Conservation (phyloP, 2,329 filamentous ascomycete genomes). For the Drechslerella dactyloides region DNA sequence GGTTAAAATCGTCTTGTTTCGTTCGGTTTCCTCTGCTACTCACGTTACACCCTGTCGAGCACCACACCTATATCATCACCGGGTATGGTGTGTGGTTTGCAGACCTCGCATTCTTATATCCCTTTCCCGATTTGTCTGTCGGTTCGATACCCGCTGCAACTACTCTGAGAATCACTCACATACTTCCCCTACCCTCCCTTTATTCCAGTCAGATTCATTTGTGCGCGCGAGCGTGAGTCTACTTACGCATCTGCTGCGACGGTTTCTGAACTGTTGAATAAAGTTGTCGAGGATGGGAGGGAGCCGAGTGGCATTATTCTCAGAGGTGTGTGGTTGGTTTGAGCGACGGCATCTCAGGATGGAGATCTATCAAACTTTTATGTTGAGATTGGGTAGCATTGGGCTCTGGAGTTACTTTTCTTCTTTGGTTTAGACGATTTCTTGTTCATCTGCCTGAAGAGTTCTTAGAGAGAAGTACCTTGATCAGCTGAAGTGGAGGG, state of each 20-base stretch:
- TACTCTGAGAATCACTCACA: constrained; percentile 17
- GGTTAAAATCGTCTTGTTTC: constrained; percentile 14
- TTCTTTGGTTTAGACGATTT: background rate
- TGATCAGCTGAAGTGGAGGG: constrained; percentile 1
- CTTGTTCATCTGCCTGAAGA: background rate
- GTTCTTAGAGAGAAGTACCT: background rate
- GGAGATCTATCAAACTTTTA: background rate
- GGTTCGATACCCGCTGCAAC: constrained; percentile 10
- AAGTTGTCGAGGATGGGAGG: constrained; percentile 34
- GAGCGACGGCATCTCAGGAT: background rate
- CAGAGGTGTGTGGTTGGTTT: constrained; percentile 3
- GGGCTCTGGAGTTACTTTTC: background rate
- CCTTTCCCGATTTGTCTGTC: constrained; percentile 19
- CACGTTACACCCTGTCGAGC: background rate
- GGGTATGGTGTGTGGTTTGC: constrained; percentile 38
- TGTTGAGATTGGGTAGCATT: background rate
- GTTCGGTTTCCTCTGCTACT: constrained; percentile 17
- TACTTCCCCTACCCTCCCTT: constrained; percentile 18
- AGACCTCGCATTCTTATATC: constrained; percentile 7
- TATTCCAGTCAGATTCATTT: constrained; percentile 45
- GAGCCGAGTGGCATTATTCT: background rate
- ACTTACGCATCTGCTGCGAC: constrained; percentile 41
- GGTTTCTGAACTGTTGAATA: constrained; percentile 36
- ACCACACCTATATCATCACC: constrained; percentile 11
- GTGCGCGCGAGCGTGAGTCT: constrained; percentile 38